phyloP scores from a whole-genome alignment of 202 grass and related monocot genomes.

The Hordeum pubiflorum region DNA sequence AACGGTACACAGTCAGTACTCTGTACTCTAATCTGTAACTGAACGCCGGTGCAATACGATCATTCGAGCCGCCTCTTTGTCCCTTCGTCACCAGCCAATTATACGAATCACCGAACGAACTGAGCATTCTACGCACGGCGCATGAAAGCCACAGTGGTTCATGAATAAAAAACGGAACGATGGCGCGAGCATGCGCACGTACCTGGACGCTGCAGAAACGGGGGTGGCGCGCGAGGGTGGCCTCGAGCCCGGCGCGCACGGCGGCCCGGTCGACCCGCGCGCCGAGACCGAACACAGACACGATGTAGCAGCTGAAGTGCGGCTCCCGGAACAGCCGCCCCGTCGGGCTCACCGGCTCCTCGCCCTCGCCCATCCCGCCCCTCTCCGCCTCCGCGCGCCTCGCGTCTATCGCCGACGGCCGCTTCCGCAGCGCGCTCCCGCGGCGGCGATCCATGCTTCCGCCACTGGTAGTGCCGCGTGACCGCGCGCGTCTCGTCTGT shows the following conservation, averaged over 20 bases:
- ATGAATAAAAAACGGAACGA: neutral
- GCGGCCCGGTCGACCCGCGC: conserved; percentile 34
- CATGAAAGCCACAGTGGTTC: neutral
- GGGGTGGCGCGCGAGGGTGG: conserved; percentile 58
- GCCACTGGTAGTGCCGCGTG: neutral
- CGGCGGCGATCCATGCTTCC: conserved; percentile 17
- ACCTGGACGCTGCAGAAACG: conserved; percentile 78
- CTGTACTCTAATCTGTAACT: too few species aligned
- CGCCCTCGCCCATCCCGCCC: neutral
- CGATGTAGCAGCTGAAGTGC: conserved; percentile 52
- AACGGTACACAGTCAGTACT: too few species aligned
- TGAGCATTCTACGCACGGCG: neutral
- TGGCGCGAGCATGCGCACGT: too few species aligned
- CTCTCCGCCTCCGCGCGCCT: neutral
- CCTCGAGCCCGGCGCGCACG: conserved; percentile 35
- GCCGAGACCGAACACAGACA: conserved; percentile 37
- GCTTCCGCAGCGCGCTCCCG: conserved; percentile 25
- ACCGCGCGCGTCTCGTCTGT: neutral
- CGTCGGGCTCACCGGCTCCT: conserved; percentile 62
- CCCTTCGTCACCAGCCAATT: neutral
- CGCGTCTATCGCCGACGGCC: neutral
- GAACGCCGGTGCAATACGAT: neutral
- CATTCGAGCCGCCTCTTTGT: too few species aligned
- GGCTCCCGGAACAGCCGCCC: conserved; percentile 64
- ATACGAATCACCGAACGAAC: neutral